Conservation (phyloP, 352 stramenopile species). For the Elongisporangium senticosum region DNA sequence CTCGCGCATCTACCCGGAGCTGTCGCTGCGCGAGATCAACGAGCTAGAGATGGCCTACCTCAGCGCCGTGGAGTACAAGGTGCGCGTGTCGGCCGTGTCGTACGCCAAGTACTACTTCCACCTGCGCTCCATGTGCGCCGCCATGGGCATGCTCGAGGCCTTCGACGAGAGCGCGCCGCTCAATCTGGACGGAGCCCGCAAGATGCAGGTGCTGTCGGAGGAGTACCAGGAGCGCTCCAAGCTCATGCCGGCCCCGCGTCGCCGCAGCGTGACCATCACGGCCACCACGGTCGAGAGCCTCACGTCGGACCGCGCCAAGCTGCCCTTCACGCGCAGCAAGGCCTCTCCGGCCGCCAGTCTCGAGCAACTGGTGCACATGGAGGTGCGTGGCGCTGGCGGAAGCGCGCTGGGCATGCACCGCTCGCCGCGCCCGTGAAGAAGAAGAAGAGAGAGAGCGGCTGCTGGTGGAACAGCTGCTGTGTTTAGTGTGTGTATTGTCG, state of each 20-base stretch:
- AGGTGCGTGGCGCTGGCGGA: constrained; percentile 61
- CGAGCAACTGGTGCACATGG: constrained; percentile 83
- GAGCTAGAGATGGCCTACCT: constrained; percentile 93
- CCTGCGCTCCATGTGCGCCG: constrained; percentile 91
- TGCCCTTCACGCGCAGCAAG: constrained; percentile 17
- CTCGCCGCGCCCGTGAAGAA: constrained; percentile 28
- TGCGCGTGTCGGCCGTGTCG: constrained; percentile 80
- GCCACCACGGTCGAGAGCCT: constrained; percentile 37
- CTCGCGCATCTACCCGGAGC: constrained; percentile 88
- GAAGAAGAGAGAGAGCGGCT: constrained; percentile 16
- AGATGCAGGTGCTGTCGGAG: constrained; percentile 85
- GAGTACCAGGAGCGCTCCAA: constrained; percentile 85
- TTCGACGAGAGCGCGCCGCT: constrained; percentile 76
- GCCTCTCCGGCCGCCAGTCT: constrained; percentile 65
- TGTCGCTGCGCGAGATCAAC: constrained; percentile 93
- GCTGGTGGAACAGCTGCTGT: constrained; percentile 8
- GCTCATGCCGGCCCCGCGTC: constrained; percentile 54
- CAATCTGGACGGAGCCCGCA: constrained; percentile 77
- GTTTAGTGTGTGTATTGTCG: neutral
- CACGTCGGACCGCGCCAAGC: constrained; percentile 9
- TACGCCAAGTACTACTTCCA: constrained; percentile 97
- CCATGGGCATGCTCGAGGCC: constrained; percentile 72
- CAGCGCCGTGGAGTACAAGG: constrained; percentile 85
- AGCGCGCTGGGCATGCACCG: constrained; percentile 40
- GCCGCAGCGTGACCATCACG: constrained; percentile 78